Percentiles rank a stretch among this genome's conserved stretches.
phyloP scores from a whole-genome alignment of 768 basidiomycete species.

The Tulasnella sp. region DNA sequence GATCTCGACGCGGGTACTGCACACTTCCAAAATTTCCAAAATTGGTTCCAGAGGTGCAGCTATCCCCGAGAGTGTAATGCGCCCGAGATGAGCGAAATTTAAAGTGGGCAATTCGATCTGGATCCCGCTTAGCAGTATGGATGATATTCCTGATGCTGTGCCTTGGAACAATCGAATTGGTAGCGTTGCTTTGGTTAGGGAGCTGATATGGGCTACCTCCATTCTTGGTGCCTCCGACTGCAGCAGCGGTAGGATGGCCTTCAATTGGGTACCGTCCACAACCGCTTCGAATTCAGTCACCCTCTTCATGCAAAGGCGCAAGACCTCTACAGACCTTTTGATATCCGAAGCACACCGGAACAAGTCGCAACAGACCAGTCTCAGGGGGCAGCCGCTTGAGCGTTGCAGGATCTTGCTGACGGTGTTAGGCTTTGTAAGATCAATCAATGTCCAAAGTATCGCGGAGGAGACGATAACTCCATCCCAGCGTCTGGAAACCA shows the following conservation, averaged over 20 bases:
- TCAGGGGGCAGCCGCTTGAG: background rate
- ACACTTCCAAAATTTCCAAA: background rate
- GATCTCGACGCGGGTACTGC: background rate
- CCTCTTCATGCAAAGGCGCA: background rate
- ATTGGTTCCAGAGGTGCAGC: background rate
- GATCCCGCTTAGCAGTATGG: background rate
- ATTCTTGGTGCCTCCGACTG: background rate
- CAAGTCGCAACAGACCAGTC: background rate
- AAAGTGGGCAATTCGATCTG: background rate
- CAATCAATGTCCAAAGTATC: background rate
- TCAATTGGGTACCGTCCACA: background rate
- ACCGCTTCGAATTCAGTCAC: background rate
- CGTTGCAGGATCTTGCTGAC: background rate
- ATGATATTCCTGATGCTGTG: background rate
- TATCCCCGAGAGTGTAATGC: background rate
- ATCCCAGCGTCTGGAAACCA: background rate
- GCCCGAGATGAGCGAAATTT: background rate
- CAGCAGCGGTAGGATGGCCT: background rate
- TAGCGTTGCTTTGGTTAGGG: background rate
- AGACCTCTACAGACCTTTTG: background rate
- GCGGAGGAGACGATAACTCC: background rate
- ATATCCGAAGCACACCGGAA: background rate
- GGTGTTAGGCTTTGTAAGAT: background rate
- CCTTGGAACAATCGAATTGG: background rate
- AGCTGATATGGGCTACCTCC: background rate